Conservation (phyloP, 2,329 filamentous ascomycete genomes). For the Mycogone perniciosa region DNA sequence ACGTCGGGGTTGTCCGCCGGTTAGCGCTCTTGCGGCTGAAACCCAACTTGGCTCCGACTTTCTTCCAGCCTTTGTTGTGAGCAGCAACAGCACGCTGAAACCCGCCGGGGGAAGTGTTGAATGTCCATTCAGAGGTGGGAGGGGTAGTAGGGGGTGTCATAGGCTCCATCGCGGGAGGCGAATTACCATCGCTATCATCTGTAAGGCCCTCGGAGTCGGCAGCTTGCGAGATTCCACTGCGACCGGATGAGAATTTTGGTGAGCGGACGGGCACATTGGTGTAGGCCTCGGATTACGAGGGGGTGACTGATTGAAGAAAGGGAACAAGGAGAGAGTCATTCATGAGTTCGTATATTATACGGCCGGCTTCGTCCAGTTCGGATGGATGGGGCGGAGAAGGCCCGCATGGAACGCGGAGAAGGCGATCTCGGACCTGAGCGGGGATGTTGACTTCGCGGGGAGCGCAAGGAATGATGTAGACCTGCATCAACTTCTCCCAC, state of each 20-base stretch:
- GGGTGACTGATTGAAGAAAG: conserved; percentile 67
- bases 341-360: conserved; percentile 92
- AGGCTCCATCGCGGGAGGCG: conserved; percentile 50
- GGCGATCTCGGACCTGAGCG: conserved; percentile 72
- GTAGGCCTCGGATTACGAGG: conserved; percentile 29
- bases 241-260: conserved; percentile 35
- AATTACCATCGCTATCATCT: conserved; percentile 60
- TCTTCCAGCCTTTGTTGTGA: conserved; percentile 57
- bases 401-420: conserved; percentile 53
- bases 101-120: conserved; percentile 45
- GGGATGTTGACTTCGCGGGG: conserved; percentile 88
- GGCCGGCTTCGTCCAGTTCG: conserved; percentile 72
- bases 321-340: conserved; percentile 92
- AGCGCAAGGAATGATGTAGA: conserved; percentile 81
- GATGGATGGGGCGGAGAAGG: conserved; percentile 65
- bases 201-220: conserved; percentile 47
- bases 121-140: conserved; percentile 53
- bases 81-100: conserved; percentile 49
- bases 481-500: conserved; percentile 83
- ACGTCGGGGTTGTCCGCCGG: conserved; percentile 37
- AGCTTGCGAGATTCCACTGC: conserved; percentile 39
- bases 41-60: conserved; percentile 55
- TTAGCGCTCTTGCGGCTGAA: conserved; percentile 47
- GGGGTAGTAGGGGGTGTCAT: conserved; percentile 72
- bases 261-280: conserved; percentile 36